phyloP scores from a whole-genome alignment of 116 monocot species.

The Dioscorea cayenensis region DNA sequence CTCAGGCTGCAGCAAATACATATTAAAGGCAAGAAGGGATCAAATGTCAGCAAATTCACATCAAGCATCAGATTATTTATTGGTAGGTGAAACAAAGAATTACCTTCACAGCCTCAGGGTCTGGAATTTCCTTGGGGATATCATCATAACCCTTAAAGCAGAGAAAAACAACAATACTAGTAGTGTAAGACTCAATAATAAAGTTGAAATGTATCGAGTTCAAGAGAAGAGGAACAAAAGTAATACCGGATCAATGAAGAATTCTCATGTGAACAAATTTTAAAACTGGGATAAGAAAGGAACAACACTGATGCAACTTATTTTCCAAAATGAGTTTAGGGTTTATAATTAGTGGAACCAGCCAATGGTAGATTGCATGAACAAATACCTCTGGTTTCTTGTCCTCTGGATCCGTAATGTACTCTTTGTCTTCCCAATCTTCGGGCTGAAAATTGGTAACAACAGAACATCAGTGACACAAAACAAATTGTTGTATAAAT shows the following conservation, averaged over 20 bases:
- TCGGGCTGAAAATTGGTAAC: slow-evolving; percentile 43
- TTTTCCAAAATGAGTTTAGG: no score
- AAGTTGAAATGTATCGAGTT: no score
- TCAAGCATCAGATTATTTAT: no score
- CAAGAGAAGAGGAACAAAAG: not conserved
- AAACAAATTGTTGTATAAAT: not conserved
- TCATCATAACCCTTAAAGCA: slow-evolving; percentile 62
- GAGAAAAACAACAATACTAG: not conserved
- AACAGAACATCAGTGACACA: not conserved
- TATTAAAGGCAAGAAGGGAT: not conserved
- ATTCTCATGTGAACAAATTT: no score
- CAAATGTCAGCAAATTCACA: not conserved
- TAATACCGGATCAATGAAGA: no score
- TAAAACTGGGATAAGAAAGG: no score
- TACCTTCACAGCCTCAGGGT: slow-evolving; percentile 72
- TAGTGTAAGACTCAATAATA: no score
- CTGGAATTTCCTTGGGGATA: slow-evolving; percentile 67
- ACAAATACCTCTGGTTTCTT: slow-evolving; percentile 63
- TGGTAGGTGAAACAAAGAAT: no score
- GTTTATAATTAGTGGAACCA: not conserved
- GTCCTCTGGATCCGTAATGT: slow-evolving; percentile 69
- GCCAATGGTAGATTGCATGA: not conserved
- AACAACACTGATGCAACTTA: no score
- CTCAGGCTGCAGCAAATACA: slow-evolving; percentile 36
- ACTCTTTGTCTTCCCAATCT: slow-evolving; percentile 79